Percentiles rank a stretch among this genome's conserved stretches.
phyloP scores from a whole-genome alignment of 768 basidiomycete species.

The Leccinum olivaceopallidum region DNA sequence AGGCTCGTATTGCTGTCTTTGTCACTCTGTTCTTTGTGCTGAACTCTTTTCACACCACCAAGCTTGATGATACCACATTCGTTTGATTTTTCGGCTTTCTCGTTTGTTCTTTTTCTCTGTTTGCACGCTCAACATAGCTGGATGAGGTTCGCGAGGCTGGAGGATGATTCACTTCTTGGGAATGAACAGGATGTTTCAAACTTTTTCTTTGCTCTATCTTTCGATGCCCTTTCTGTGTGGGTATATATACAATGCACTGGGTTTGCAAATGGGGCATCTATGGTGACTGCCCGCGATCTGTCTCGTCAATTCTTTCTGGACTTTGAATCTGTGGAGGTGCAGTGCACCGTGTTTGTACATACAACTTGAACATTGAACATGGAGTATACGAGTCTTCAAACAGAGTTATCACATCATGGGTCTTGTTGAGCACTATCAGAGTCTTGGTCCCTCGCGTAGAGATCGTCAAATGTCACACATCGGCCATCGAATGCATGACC shows the following conservation, averaged over 20 bases:
- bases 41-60: not conserved
- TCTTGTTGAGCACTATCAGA: not conserved
- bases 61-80: conserved; percentile 22
- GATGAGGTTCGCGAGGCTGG: not conserved
- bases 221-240: not conserved
- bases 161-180: not conserved
- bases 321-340: not conserved
- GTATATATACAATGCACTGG: not conserved
- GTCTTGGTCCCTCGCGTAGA: not conserved
- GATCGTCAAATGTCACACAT: not conserved
- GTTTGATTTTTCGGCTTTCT: conserved; percentile 2
- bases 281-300: not conserved
- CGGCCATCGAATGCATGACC: not conserved
- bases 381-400: not conserved
- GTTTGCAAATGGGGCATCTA: not conserved
- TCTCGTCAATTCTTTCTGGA: not conserved
- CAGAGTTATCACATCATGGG: not conserved
- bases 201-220: not conserved
- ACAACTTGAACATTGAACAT: not conserved
- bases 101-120: not conserved
- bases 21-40: not conserved
- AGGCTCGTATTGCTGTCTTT: conserved; percentile 2
- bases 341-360: not conserved
- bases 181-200: not conserved
- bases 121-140: conserved; percentile 2